Base-by-base conservation (phyloP, 2,329 filamentous ascomycete genomes). In the Venturia effusa region DNA sequence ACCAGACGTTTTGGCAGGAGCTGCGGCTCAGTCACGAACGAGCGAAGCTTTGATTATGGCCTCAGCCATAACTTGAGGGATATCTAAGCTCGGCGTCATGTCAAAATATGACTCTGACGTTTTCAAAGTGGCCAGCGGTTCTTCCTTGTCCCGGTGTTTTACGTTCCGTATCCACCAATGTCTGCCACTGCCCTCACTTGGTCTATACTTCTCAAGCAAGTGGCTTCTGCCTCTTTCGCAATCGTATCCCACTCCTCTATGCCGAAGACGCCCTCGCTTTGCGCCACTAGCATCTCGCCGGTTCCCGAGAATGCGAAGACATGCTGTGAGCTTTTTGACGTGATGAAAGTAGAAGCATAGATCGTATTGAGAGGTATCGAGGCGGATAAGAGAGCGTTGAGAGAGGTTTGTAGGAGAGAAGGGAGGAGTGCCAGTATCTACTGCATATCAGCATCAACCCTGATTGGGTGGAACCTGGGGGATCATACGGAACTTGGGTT, bases 221-320 rank as follows among this genome's bases (percentile, higher is more conserved):
- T 68, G 22, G 69, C 68, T 30, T 66, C 67, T 40, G 64, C 70
- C 0, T 71, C 75, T 65, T 77, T 73, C 71, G 77, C 78, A 73
- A 37, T 75, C 75, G 81, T 78, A 64, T 91, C 84, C 91, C 92
- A 97, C 67, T 88, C 86, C 17, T 85, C 81, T 68, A 89, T 79
- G 59, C 84, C 84, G 72, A 97, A 97, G 3, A 77, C 76, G 0
- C 93, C 93, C 70, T 93, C 86, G 70, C 91, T 96, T 76, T 96
- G 89, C 40, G 84, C 86, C 51, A 96, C 76, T 27, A 97, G 76
- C 61, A 96, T 77, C 65, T 90, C 85, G 10, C 87, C 84, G 61
- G 85, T 79, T 1, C 87, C 86, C n/a, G 87, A 88, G 73, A 94
- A 96, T 6, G 86, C 88, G 65, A 97, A 81, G n/a, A 89, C 90